Conservation (phyloP, 1,284 basidiomycete species). For the Phellopilus nigrolimitatus region DNA sequence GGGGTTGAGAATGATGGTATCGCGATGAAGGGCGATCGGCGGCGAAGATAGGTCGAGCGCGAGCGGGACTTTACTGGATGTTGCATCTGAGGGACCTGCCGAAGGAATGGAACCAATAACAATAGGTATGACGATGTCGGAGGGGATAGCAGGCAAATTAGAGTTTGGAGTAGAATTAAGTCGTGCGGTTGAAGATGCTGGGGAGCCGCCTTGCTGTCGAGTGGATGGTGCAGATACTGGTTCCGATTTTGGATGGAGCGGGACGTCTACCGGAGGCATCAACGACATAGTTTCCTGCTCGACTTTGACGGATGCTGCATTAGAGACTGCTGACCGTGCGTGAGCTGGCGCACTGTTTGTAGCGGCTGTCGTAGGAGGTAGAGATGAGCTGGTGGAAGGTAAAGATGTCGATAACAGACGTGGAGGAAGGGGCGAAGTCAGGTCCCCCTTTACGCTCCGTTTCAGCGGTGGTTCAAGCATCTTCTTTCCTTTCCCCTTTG, state of each 20-base stretch:
- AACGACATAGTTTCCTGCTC: background rate
- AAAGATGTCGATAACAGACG: constrained; percentile 56
- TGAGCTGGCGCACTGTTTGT: background rate
- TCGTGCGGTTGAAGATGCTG: background rate
- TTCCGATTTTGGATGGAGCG: background rate
- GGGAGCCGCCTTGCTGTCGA: background rate
- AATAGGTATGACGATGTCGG: constrained; percentile 39
- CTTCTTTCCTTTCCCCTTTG: constrained; percentile 48
- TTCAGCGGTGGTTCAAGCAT: constrained; percentile 61
- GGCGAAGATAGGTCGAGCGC: constrained; percentile 41
- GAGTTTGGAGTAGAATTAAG: background rate
- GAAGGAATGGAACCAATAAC: constrained; percentile 51
- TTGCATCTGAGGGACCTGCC: constrained; percentile 27
- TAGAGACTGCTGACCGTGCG: constrained; percentile 21
- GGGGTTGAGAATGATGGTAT: constrained; percentile 80
- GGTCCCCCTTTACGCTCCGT: constrained; percentile 57
- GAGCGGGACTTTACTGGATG: constrained; percentile 25
- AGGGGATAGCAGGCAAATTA: constrained; percentile 14
- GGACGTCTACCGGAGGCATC: background rate
- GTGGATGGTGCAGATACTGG: background rate
- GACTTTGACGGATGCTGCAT: constrained; percentile 5
- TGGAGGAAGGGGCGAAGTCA: constrained; percentile 55
- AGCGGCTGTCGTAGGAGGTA: constrained; percentile 2
- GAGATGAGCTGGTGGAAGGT: constrained; percentile 17
- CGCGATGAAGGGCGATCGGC: constrained; percentile 81